phyloP scores from a whole-genome alignment of 352 stramenopile species.

The Phytophthora hybrid region DNA sequence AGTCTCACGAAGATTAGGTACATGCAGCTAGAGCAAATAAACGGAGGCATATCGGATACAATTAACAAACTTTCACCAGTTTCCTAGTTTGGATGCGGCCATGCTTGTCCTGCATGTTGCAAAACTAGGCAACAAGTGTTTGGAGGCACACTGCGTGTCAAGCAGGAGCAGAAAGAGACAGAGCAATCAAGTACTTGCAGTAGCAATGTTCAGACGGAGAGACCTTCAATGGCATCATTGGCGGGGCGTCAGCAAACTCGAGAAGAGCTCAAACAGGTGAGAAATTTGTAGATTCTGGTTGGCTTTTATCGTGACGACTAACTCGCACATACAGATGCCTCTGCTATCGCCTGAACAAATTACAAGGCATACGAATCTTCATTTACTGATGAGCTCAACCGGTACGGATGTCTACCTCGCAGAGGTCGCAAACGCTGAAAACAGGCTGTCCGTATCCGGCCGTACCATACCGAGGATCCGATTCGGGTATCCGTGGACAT shows the following conservation, averaged over 20 bases:
- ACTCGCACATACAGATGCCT: conserved; percentile 34
- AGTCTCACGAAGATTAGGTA: conserved; percentile 35
- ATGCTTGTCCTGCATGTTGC: no score
- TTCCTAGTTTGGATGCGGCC: conserved; percentile 18
- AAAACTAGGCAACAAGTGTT: conserved; percentile 1
- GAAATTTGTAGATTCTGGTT: background rate
- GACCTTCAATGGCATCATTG: background rate
- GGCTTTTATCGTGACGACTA: background rate
- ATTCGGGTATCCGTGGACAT: no score
- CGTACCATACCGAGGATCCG: no score
- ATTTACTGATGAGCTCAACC: conserved; percentile 61
- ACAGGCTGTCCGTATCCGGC: no score
- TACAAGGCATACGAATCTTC: conserved; percentile 52
- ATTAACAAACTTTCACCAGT: no score
- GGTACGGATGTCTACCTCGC: conserved; percentile 24
- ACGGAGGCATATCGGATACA: background rate
- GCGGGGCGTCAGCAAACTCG: conserved; percentile 20
- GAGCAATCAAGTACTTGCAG: background rate
- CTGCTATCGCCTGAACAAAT: conserved; percentile 58
- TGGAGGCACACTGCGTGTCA: conserved; percentile 14
- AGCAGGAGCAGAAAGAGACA: conserved; percentile 8
- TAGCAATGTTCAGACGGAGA: conserved; percentile 3
- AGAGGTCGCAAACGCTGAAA: no score
- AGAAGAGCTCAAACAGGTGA: conserved; percentile 39
- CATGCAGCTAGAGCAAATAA: conserved; percentile 10